Evolutionary conservation across 257 asterid species (phyloP), one percentile per base, ranked within the genome.

Genomic region (Mentha longifolia): DNA sequence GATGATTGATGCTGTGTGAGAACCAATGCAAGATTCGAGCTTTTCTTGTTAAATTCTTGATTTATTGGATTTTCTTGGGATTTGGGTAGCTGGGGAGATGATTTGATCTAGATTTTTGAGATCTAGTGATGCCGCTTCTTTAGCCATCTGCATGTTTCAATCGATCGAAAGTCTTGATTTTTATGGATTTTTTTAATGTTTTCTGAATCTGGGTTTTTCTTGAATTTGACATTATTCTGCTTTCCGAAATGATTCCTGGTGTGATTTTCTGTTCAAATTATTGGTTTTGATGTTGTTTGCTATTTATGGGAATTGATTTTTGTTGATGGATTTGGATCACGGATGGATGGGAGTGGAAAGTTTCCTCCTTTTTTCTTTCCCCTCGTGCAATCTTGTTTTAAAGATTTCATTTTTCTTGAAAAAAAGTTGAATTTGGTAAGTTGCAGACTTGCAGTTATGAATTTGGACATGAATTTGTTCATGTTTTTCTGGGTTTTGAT

Each of bases 101-200:
- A 77, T 80, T 92, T 35, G 96, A 91, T 91, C 96, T 88, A 85
- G 82, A 65, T 69, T 85, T 69, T 25, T 11, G 86, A 89, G 98
- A 95, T 88, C 95, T 85, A 54, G 51, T 28, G 5, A 75, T 72
- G 45, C 15, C 54, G 66, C 59, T 77, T 72, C 35, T 49, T 35
- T 59, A 57, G 72, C 56, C 79, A 70, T 75, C 50, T 65, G 74
- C 74, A 68, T 74, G 84, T 63, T 74, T 71, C 16, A 74, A 61
- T 80, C 80, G 84, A 74, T 86, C 63, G 16, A 61, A 70, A 51
- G 75, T 17, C 55, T 74, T 52, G 73, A 68, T 79, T 76, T 67
- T 55, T 13, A 11, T 55, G 31, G 3, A 19, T 20, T 73, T 42
- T 42, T 72, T 57, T 74, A 51, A 68, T 71, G 80, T 75, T 79